phyloP scores from a whole-genome alignment of 495 filamentous ascomycete species.

The Podospora bellae-mahoneyi region DNA sequence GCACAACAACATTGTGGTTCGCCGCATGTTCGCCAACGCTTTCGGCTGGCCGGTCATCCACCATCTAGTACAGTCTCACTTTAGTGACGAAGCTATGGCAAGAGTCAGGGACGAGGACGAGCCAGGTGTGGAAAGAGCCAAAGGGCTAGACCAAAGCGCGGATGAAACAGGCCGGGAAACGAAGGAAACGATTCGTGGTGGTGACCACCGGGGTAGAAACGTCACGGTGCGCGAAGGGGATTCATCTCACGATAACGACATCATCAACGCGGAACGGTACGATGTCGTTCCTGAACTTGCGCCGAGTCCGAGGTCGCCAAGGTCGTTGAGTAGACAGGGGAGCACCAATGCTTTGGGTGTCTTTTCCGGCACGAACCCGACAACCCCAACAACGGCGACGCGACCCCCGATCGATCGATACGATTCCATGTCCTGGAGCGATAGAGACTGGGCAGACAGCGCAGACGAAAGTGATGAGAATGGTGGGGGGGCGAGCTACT shows the following conservation, averaged over 20 bases:
- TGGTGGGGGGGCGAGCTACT: constrained; percentile 21
- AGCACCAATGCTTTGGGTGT: constrained; percentile 13
- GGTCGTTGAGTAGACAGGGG: background rate
- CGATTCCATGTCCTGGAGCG: constrained; percentile 52
- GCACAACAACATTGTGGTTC: constrained; percentile 96
- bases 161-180: constrained; percentile 42
- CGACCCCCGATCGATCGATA: constrained; percentile 32
- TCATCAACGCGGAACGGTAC: constrained; percentile 10
- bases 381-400: constrained; percentile 17
- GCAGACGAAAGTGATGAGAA: constrained; percentile 46
- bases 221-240: constrained; percentile 17
- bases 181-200: constrained; percentile 16
- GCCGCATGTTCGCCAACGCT: constrained; percentile 92
- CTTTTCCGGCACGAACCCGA: constrained; percentile 6
- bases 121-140: constrained; percentile 41
- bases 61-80: constrained; percentile 91
- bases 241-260: constrained; percentile 25
- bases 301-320: background rate
- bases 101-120: constrained; percentile 56
- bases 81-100: constrained; percentile 63
- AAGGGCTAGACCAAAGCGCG: constrained; percentile 31
- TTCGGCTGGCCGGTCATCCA: constrained; percentile 97
- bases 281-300: constrained; percentile 15
- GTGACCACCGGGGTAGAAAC: constrained; percentile 1
- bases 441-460: constrained; percentile 51